phyloP scores from a whole-genome alignment of 2,329 filamentous ascomycete species.

The Cordyceps tenuipes region DNA sequence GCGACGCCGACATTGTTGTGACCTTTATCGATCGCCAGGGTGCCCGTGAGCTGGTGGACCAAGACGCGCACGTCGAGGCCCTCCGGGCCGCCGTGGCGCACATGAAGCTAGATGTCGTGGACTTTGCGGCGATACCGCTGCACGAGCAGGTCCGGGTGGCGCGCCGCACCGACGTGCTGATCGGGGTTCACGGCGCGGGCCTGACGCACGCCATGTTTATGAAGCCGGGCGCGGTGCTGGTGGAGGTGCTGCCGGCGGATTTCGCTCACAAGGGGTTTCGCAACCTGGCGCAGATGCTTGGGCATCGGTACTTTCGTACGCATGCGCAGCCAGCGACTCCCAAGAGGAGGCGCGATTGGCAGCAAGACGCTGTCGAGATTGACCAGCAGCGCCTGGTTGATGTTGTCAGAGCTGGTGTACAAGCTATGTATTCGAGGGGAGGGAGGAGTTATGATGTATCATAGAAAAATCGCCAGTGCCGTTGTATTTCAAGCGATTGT shows the following conservation, averaged over 20 bases:
- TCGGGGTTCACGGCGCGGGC: slow-evolving; percentile 36
- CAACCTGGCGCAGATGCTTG: slow-evolving; percentile 31
- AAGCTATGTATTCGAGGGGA: not conserved
- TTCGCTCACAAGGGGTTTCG: slow-evolving; percentile 24
- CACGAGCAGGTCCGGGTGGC: slow-evolving; percentile 27
- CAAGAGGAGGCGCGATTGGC: not conserved
- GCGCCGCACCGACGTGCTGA: slow-evolving; percentile 31
- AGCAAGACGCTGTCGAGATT: not conserved
- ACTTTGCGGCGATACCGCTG: slow-evolving; percentile 31
- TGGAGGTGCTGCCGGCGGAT: slow-evolving; percentile 32
- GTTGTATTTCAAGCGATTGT: not conserved
- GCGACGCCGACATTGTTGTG: slow-evolving; percentile 17
- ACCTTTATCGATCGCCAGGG: slow-evolving; percentile 29
- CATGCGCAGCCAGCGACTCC: slow-evolving; percentile 18
- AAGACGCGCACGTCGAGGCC: slow-evolving; percentile 20
- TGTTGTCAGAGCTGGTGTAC: not conserved
- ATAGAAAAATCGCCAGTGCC: not conserved
- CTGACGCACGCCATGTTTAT: slow-evolving; percentile 35
- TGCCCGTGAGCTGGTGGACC: slow-evolving; percentile 23
- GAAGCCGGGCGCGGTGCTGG: slow-evolving; percentile 24
- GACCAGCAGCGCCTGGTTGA: not conserved
- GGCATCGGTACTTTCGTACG: slow-evolving; percentile 28
- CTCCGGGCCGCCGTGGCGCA: slow-evolving; percentile 19
- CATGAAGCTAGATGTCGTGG: slow-evolving; percentile 25
- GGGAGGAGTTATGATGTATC: not conserved